These are phyloP conservation scores for Huntiella moniliformis DNA, from an alignment of 2,329 filamentous ascomycete genomes.

Conservation along the genomic window DNA sequence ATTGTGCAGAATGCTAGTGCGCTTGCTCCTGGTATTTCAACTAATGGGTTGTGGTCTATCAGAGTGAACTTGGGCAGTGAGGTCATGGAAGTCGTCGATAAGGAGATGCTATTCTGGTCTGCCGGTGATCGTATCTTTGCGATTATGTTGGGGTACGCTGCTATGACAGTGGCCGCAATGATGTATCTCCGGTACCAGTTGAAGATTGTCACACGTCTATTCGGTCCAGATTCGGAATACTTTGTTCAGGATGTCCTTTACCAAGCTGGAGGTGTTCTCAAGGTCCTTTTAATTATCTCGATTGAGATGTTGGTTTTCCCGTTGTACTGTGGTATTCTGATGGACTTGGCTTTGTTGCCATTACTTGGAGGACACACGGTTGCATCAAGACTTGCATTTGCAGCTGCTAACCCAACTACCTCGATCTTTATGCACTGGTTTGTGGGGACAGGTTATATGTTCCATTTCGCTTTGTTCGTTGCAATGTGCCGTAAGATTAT, in stretches of 20 bases:
- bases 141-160: conserved; percentile 62
- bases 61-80: no score
- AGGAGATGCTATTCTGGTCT: conserved; percentile 44
- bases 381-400: conserved; percentile 59
- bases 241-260: conserved; percentile 65
- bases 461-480: conserved; percentile 95
- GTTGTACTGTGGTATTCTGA: conserved; percentile 78
- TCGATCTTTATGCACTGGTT: conserved; percentile 98
- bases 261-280: conserved; percentile 91
- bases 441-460: conserved; percentile 97
- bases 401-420: conserved; percentile 60
- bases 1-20: no score
- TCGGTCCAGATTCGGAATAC: conserved; percentile 50
- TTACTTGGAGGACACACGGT: conserved; percentile 71
- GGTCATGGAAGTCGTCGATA: not conserved
- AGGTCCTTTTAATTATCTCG: conserved; percentile 93
- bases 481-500: conserved; percentile 98
- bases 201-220: conserved; percentile 21
- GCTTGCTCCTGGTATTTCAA: no score
- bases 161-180: conserved; percentile 54
- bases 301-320: conserved; percentile 98
- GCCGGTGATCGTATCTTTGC: conserved; percentile 48
- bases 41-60: no score
- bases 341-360: conserved; percentile 75
- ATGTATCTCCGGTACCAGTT: conserved; percentile 56